phyloP scores from a whole-genome alignment of 257 asterid genomes.

The Salvia splendens region DNA sequence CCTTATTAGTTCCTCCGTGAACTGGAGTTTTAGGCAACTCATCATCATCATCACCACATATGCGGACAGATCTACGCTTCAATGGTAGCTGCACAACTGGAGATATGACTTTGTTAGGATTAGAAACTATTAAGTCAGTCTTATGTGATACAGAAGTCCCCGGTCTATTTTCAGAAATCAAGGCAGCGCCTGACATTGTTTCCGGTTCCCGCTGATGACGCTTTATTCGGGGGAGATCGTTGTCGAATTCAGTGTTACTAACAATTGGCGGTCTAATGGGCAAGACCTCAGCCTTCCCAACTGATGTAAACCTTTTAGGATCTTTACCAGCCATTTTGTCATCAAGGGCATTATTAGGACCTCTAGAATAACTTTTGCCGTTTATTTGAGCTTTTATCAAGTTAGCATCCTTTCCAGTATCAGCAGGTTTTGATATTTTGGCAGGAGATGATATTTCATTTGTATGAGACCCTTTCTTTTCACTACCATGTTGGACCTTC shows the following conservation, averaged over 20 bases:
- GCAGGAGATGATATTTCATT: constrained; percentile 40
- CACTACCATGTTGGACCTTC: constrained; percentile 49
- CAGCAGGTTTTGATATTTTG: constrained; percentile 48
- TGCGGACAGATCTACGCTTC: constrained; percentile 80
- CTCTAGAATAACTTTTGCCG: constrained; percentile 39
- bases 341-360: constrained; percentile 33
- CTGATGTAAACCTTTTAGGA: constrained; percentile 36
- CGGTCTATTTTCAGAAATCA: constrained; percentile 38
- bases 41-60: constrained; percentile 60
- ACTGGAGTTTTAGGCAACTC: constrained; percentile 82
- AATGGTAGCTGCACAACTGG: constrained; percentile 41
- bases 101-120: constrained; percentile 38
- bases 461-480: constrained; percentile 37
- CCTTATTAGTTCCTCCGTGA: constrained; percentile 67
- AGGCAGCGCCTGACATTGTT: constrained; percentile 35
- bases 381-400: constrained; percentile 41
- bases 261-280: constrained; percentile 35
- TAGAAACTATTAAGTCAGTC: constrained; percentile 34
- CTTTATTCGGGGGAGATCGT: constrained; percentile 67
- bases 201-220: constrained; percentile 61
- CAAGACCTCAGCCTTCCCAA: constrained; percentile 42
- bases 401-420: constrained; percentile 44
- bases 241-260: constrained; percentile 56
- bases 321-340: constrained; percentile 38
- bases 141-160: constrained; percentile 42